A percentile compares a stretch with the other conserved stretches of the same genome.
Conservation (phyloP, 176 grass and related monocot species). For the Rhynchospora tenuis region DNA sequence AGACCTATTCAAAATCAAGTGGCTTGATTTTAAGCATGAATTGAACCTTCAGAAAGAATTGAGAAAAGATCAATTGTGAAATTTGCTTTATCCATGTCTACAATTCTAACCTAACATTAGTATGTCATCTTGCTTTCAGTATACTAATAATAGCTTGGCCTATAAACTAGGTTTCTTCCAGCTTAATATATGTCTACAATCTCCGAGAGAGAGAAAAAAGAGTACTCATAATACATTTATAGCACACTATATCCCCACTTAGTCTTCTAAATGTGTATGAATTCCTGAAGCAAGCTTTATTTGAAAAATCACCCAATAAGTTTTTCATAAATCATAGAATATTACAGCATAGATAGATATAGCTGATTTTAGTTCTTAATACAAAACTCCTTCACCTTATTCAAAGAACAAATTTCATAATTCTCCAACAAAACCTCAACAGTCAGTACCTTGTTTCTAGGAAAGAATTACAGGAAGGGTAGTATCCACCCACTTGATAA, state of each 20-base stretch:
- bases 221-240: background rate
- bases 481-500: background rate
- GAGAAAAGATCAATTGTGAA: background rate
- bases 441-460: background rate
- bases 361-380: background rate
- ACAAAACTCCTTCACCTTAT: background rate
- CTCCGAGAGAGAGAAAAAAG: background rate
- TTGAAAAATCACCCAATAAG: background rate
- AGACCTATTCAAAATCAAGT: background rate
- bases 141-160: conserved; percentile 7
- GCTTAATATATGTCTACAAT: background rate
- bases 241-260: background rate
- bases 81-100: background rate
- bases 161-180: conserved; percentile 8
- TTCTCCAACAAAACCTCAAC: no score
- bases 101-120: background rate
- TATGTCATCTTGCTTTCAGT: background rate
- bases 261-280: background rate
- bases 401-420: background rate
- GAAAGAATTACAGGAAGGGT: background rate
- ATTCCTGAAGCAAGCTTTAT: background rate
- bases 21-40: background rate
- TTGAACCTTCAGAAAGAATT: background rate
- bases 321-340: background rate
- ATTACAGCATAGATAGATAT: background rate